Evolutionary conservation across 352 stramenopile genomes (phyloP).

Genomic region (Phytophthora sp.): DNA sequence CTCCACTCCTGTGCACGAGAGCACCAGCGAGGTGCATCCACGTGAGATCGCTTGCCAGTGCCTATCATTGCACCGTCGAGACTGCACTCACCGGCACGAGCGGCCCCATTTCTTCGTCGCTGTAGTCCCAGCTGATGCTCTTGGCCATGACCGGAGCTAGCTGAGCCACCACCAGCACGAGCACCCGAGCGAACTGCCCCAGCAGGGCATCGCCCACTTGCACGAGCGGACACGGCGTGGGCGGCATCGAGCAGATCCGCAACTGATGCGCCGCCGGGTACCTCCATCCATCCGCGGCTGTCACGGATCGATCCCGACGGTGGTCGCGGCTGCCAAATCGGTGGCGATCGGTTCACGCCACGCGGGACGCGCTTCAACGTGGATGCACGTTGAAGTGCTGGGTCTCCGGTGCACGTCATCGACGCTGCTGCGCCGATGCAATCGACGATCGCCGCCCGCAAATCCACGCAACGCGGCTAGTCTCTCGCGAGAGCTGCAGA

Average conservation of each 20-base stretch:
- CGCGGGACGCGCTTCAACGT: conserved; percentile 1
- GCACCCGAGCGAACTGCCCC: conserved; percentile 9
- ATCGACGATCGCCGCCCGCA: conserved; percentile 5
- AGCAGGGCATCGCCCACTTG: conserved; percentile 17
- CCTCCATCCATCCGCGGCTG: background rate
- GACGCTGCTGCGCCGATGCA: background rate
- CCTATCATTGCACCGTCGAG: background rate
- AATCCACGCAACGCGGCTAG: conserved; percentile 12
- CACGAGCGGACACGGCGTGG: conserved; percentile 1
- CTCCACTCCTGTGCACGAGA: conserved; percentile 18
- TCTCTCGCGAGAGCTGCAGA: conserved; percentile 2
- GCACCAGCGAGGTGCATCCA: background rate
- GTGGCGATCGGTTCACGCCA: too few species aligned
- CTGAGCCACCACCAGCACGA: conserved; percentile 2
- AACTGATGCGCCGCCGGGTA: conserved; percentile 8
- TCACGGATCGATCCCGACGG: too few species aligned
- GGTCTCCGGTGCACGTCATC: background rate
- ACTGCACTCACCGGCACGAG: conserved; percentile 6
- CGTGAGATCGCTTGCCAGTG: background rate
- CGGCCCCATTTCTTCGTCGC: conserved; percentile 15
- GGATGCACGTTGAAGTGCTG: background rate
- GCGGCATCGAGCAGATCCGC: conserved; percentile 12
- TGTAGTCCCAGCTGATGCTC: conserved; percentile 26
- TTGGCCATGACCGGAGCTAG: conserved; percentile 12
- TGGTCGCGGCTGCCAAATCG: background rate